Percentiles rank a stretch among this genome's conserved stretches.
Conservation (phyloP, 352 stramenopile genomes). For the Saprolegnia diclina region DNA sequence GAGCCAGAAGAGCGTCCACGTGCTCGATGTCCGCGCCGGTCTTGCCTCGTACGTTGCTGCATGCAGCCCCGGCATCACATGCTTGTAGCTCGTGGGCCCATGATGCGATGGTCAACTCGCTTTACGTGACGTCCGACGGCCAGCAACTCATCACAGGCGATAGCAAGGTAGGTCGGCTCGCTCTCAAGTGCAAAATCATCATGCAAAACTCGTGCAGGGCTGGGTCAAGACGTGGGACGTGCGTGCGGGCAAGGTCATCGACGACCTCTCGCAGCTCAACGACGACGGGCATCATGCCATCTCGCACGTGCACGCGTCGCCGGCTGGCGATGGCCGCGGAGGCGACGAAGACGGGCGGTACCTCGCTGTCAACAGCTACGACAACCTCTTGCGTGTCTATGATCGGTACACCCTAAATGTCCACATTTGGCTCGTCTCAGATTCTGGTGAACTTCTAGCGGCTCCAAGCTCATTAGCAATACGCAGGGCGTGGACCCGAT, state of each 20-base stretch:
- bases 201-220: slow-evolving; percentile 32
- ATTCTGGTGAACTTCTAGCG: slow-evolving; percentile 7
- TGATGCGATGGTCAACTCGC: slow-evolving; percentile 81
- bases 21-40: slow-evolving; percentile 61
- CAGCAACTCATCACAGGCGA: slow-evolving; percentile 77
- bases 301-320: slow-evolving; percentile 76
- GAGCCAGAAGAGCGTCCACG: slow-evolving; percentile 72
- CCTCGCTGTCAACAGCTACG: slow-evolving; percentile 82
- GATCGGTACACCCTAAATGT: slow-evolving; percentile 42
- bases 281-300: slow-evolving; percentile 73
- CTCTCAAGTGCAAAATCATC: background rate
- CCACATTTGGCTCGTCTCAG: too few species aligned
- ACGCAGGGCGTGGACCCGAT: slow-evolving; percentile 64
- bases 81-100: slow-evolving; percentile 62
- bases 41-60: slow-evolving; percentile 28
- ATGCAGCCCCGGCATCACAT: slow-evolving; percentile 1
- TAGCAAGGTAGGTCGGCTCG: slow-evolving; percentile 49
- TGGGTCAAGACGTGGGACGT: slow-evolving; percentile 86
- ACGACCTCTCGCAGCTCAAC: slow-evolving; percentile 73
- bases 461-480: slow-evolving; percentile 77
- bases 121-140: slow-evolving; percentile 70
- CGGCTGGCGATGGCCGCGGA: slow-evolving; percentile 43
- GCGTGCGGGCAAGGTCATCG: slow-evolving; percentile 69
- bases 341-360: slow-evolving; percentile 73
- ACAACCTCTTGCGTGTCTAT: slow-evolving; percentile 87